phyloP scores from a whole-genome alignment of 495 filamentous ascomycete species.

The Talaromyces wortmannii region DNA sequence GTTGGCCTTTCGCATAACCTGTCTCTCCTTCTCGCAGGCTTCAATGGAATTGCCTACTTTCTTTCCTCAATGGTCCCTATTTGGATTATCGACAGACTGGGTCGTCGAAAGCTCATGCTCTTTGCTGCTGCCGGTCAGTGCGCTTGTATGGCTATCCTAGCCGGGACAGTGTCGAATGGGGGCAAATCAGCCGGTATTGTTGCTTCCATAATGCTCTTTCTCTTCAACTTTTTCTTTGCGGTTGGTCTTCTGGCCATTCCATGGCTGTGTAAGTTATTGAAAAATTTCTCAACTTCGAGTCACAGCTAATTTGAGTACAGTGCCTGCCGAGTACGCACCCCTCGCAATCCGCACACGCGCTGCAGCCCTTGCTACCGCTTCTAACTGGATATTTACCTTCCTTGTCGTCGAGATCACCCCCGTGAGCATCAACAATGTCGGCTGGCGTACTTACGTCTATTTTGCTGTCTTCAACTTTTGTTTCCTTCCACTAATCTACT shows the following conservation, averaged over 20 bases:
- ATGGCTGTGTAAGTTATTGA: constrained; percentile 21
- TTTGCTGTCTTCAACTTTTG: constrained; percentile 55
- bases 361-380: constrained; percentile 25
- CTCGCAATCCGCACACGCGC: constrained; percentile 26
- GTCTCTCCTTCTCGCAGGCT: constrained; percentile 36
- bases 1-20: constrained; percentile 31
- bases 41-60: constrained; percentile 41
- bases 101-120: constrained; percentile 39
- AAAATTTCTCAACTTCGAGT: neutral
- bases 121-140: constrained; percentile 45
- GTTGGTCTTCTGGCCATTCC: constrained; percentile 25
- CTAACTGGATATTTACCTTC: constrained; percentile 32
- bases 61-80: constrained; percentile 42
- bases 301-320: constrained; percentile 1
- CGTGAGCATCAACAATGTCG: constrained; percentile 26
- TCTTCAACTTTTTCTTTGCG: constrained; percentile 32
- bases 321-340: constrained; percentile 27
- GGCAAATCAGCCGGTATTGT: constrained; percentile 21
- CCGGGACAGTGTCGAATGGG: constrained; percentile 22
- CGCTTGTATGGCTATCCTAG: constrained; percentile 35
- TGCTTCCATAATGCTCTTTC: constrained; percentile 25
- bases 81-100: constrained; percentile 43
- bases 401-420: constrained; percentile 39
- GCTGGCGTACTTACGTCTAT: constrained; percentile 38
- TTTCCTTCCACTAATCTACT: constrained; percentile 67